Conservation (phyloP, 2,329 filamentous ascomycete species). For the Beauveria varroae region DNA sequence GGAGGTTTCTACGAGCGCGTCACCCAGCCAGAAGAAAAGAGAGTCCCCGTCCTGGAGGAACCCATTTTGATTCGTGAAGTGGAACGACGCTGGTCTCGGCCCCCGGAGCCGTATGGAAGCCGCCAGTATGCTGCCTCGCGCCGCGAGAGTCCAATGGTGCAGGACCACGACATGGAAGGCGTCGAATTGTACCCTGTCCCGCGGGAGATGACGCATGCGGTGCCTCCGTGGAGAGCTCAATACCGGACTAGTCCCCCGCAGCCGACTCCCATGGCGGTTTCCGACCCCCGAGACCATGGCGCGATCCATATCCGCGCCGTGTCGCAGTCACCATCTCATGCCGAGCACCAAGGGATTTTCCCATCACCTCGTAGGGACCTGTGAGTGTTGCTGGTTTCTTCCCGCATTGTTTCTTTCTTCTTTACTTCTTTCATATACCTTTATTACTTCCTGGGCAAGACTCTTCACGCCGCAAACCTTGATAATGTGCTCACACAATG, state of each 20-base stretch:
- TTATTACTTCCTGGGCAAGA: neutral
- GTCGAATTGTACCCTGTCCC: neutral
- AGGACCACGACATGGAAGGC: conserved; percentile 6
- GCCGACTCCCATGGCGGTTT: neutral
- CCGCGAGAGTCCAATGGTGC: conserved; percentile 4
- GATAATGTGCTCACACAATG: conserved; percentile 5
- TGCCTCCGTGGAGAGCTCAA: neutral
- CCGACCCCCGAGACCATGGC: conserved; percentile 1
- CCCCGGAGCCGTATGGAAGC: neutral
- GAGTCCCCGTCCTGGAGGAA: conserved; percentile 12
- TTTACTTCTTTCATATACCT: neutral
- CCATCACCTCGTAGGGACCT: conserved; percentile 9
- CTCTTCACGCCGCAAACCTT: neutral
- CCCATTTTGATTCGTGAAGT: conserved; percentile 14
- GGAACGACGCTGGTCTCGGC: conserved; percentile 2
- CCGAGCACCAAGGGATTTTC: neutral
- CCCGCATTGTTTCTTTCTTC: neutral
- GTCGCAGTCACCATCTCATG: neutral
- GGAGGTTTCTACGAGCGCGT: conserved; percentile 31
- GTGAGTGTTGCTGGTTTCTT: conserved; percentile 9
- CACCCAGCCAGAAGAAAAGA: conserved; percentile 12
- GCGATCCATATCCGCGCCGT: neutral
- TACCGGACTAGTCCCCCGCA: neutral
- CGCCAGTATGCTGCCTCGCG: neutral
- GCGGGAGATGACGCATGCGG: neutral